A percentile compares a stretch with the other conserved stretches of the same genome.
These are phyloP conservation scores for Saccharomycopsis malanga DNA, from an alignment of 805 yeast genomes.

Conservation along the genomic window DNA sequence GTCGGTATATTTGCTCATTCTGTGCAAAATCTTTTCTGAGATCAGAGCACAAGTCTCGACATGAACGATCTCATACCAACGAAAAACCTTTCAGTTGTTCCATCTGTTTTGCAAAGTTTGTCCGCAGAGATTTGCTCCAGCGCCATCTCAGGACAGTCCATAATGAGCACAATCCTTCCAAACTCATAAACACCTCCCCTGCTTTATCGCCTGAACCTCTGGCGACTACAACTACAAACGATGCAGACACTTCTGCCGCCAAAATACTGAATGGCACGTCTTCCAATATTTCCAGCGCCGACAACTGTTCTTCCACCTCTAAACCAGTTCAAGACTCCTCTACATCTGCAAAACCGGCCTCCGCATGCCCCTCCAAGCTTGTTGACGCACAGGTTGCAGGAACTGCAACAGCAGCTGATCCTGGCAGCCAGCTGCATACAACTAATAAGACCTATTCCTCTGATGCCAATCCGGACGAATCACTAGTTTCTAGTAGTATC, in stretches of 20 bases:
- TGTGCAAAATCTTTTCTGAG: slow-evolving; percentile 79
- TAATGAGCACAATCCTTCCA: slow-evolving; percentile 22
- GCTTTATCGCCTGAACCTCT: not conserved
- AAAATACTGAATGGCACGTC: not conserved
- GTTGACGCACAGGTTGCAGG: not conserved
- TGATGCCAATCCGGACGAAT: not conserved
- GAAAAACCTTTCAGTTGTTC: slow-evolving; percentile 74
- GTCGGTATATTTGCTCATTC: slow-evolving; percentile 69
- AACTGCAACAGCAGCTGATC: not conserved
- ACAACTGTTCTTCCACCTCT: not conserved
- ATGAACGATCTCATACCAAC: slow-evolving; percentile 73
- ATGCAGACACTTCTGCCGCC: not conserved
- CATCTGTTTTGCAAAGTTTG: slow-evolving; percentile 65
- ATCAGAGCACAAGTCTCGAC: slow-evolving; percentile 70
- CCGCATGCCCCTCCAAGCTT: not conserved
- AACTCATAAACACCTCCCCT: slow-evolving; percentile 9
- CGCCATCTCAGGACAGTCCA: slow-evolving; percentile 79
- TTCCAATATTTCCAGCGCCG: not conserved
- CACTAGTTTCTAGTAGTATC: slow-evolving; percentile 14
- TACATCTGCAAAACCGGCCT: not conserved
- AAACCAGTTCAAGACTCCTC: not conserved
- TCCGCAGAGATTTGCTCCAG: slow-evolving; percentile 67
- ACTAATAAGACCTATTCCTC: too few species aligned
- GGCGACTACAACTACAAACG: not conserved
- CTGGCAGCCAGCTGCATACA: not conserved